Conservation (phyloP, 805 yeast genomes). For the Isabelozyma rhagii region DNA sequence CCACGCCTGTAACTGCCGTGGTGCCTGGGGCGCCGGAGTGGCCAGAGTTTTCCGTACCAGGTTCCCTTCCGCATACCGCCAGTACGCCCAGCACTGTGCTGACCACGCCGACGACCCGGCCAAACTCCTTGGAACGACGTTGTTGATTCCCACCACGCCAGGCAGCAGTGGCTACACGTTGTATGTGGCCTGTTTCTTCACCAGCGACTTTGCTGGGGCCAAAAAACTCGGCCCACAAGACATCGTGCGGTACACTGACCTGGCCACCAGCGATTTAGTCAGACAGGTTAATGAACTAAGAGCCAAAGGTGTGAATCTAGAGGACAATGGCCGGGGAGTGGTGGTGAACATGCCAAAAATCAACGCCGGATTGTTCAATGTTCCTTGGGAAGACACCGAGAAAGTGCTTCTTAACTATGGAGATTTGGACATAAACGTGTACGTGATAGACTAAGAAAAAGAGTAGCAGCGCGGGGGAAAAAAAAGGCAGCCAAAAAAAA, state of each 20-base stretch:
- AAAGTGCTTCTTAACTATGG: slow-evolving; percentile 32
- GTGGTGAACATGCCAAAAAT: slow-evolving; percentile 68
- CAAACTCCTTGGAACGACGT: slow-evolving; percentile 53
- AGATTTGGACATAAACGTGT: slow-evolving; percentile 41
- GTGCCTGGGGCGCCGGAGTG: slow-evolving; percentile 84
- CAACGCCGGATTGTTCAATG: slow-evolving; percentile 76
- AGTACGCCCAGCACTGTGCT: slow-evolving; percentile 46
- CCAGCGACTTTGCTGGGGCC: slow-evolving; percentile 53
- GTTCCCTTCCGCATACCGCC: slow-evolving; percentile 56
- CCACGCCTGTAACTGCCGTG: slow-evolving; percentile 79
- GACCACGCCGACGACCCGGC: slow-evolving; percentile 12
- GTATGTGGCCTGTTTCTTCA: slow-evolving; percentile 69
- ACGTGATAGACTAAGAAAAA: slow-evolving; percentile 26
- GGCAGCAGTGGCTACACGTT: slow-evolving; percentile 16
- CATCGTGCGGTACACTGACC: slow-evolving; percentile 50
- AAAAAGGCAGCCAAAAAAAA: too few relatives aligned
- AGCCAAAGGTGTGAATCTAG: slow-evolving; percentile 1
- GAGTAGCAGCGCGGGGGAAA: not conserved
- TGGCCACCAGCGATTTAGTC: slow-evolving; percentile 47
- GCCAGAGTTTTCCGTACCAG: slow-evolving; percentile 54
- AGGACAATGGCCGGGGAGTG: slow-evolving; percentile 10
- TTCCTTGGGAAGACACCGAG: slow-evolving; percentile 76
- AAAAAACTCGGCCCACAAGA: slow-evolving; percentile 36
- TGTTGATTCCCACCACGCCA: slow-evolving; percentile 35
- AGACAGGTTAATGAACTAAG: slow-evolving; percentile 25